Evolutionary conservation across 192 early-diverging fungal species (phyloP), one percentile per base, ranked within the genome.

Genomic region (Coemansia sp.): DNA sequence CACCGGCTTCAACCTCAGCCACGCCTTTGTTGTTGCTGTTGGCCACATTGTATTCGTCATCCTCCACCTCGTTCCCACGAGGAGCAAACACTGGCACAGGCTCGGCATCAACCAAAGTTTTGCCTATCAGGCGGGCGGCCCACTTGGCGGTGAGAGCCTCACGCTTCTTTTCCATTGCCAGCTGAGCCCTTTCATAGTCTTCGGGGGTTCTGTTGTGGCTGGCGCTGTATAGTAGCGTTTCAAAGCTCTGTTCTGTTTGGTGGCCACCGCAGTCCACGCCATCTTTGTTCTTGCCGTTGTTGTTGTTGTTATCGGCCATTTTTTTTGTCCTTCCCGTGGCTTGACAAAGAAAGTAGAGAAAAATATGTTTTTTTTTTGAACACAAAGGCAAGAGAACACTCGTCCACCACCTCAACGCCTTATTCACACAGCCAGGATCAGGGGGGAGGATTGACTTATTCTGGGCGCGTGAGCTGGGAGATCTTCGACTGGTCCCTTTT

Each of bases 111-210:
- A 76, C 36, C 4, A 62, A 62, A 34, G 12, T 46, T 42, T 74
- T 74, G 68, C 69, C 72, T 10, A 66, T 27, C 52, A 74, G 54
- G 60, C 47, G 40, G 38, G 33, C 51, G 3, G 52, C 43, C 76
- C 70, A 72, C 54, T 62, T 41, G 29, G 63, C 65, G 3, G 62
- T 54, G 43, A 52, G 76, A 33, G 62, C 41, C 46, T 68, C 22
- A 33, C 66, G 62, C 76, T 11, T 38, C 68, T 68, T 46, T 18
- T 70, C 13, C 27, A 42, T 40, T 11, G 60, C 57, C 41, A 41
- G 34, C 36, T 65, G 36, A 18, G 36, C 34, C 5, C 13, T 38
- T 33, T 63, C 38, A 12, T 36, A 63, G 38, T 41, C 61, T 38
- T 63, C 20, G 27, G 68, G 60, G 13, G 62, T 15, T 15, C 31